Evolutionary conservation across 2,329 filamentous ascomycete genomes (phyloP).

Genomic region (Alternaria sp.): DNA sequence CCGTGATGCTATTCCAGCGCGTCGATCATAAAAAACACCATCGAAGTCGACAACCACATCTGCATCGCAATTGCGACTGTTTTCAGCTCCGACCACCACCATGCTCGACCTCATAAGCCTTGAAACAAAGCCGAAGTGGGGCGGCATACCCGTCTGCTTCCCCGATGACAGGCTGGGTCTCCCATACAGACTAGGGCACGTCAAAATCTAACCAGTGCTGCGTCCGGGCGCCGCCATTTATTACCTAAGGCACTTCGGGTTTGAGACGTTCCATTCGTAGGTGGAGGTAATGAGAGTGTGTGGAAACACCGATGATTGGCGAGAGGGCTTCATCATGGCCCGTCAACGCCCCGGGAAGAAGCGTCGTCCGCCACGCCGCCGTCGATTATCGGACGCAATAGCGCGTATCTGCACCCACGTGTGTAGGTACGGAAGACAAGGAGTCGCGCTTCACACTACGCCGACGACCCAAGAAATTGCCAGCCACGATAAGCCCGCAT

Average conservation of each 20-base stretch:
- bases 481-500: slow-evolving; percentile 25
- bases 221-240: slow-evolving; percentile 20
- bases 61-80: background rate
- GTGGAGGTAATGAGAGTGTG: slow-evolving; percentile 15
- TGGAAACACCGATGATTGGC: slow-evolving; percentile 17
- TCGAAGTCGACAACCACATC: background rate
- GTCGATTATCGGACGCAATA: slow-evolving; percentile 17
- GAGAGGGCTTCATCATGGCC: slow-evolving; percentile 10
- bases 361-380: slow-evolving; percentile 27
- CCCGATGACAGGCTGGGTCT: slow-evolving; percentile 28
- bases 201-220: slow-evolving; percentile 10
- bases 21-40: slow-evolving; percentile 1
- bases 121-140: slow-evolving; percentile 7
- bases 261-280: slow-evolving; percentile 24
- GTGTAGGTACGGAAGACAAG: slow-evolving; percentile 10
- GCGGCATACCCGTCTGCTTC: slow-evolving; percentile 8
- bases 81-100: slow-evolving; percentile 10
- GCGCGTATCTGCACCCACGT: slow-evolving; percentile 23
- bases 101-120: slow-evolving; percentile 4
- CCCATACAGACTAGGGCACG: slow-evolving; percentile 23
- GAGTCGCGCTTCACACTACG: slow-evolving; percentile 13
- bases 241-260: slow-evolving; percentile 24
- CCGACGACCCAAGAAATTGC: slow-evolving; percentile 11
- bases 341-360: slow-evolving; percentile 26
- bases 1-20: background rate